Evolutionary conservation across 805 yeast species (phyloP).

Genomic region (Zygosaccharomyces bailii): DNA sequence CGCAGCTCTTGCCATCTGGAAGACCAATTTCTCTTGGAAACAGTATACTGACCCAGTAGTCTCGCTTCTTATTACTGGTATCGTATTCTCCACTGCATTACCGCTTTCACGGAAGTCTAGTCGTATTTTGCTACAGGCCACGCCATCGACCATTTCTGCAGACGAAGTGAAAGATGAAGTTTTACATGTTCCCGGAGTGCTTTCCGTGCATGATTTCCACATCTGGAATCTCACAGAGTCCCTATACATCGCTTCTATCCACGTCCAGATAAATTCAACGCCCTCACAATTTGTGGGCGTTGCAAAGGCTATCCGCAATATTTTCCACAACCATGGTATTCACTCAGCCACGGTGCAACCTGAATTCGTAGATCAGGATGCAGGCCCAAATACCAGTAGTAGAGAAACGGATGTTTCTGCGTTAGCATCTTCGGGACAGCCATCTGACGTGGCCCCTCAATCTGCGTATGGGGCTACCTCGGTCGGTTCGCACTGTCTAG

Average conservation of each 20-base stretch:
- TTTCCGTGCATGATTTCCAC: conserved; percentile 91
- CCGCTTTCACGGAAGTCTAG: conserved; percentile 87
- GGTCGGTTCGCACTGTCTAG: conserved; percentile 42
- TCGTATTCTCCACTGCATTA: conserved; percentile 86
- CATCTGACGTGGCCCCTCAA: conserved; percentile 14
- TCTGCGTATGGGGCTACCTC: conserved; percentile 37
- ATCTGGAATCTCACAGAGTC: conserved; percentile 94
- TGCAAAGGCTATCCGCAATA: conserved; percentile 71
- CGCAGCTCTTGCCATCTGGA: conserved; percentile 91
- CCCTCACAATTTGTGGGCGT: conserved; percentile 67
- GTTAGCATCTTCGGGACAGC: conserved; percentile 15
- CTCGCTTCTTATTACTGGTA: conserved; percentile 78
- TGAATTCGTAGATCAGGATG: conserved; percentile 55
- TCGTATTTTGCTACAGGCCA: conserved; percentile 85
- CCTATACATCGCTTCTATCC: conserved; percentile 81
- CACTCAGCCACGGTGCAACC: conserved; percentile 97
- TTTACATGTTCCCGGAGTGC: conserved; percentile 63
- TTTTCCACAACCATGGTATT: conserved; percentile 79
- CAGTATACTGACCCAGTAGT: conserved; percentile 82
- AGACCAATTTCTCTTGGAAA: conserved; percentile 85
- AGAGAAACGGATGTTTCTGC: conserved; percentile 18
- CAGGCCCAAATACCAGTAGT: conserved; percentile 34
- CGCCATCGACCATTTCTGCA: conserved; percentile 80
- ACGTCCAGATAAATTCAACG: conserved; percentile 64
- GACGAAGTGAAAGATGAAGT: conserved; percentile 70